Conservation (phyloP, 352 stramenopile genomes). For the Globisporangium acanthophoron region DNA sequence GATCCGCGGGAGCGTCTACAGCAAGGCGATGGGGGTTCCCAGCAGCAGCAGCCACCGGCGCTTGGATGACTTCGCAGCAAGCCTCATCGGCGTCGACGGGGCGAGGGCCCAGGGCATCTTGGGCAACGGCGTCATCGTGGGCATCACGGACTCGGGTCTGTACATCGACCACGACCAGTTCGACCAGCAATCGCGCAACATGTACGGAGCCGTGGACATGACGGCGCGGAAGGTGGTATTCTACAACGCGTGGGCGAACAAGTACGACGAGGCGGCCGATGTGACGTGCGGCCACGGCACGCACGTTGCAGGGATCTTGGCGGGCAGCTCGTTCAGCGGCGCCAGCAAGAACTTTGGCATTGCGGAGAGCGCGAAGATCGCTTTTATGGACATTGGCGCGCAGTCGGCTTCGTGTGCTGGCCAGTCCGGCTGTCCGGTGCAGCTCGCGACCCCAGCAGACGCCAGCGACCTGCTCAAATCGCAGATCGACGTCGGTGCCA, state of each 20-base stretch:
- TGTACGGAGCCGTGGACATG: constrained; percentile 36
- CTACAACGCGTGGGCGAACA: constrained; percentile 74
- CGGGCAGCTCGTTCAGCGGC: constrained; percentile 67
- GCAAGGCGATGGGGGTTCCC: constrained; percentile 8
- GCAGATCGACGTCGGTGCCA: constrained; percentile 64
- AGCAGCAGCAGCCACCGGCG: constrained; percentile 18
- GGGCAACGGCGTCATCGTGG: constrained; percentile 66
- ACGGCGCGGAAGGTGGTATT: constrained; percentile 67
- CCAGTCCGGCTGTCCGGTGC: constrained; percentile 41
- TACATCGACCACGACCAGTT: constrained; percentile 85
- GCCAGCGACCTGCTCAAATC: constrained; percentile 53
- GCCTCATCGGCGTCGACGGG: constrained; percentile 58
- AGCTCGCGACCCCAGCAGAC: constrained; percentile 55
- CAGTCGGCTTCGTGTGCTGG: constrained; percentile 46
- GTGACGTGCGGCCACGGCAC: constrained; percentile 84
- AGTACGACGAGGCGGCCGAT: constrained; percentile 54
- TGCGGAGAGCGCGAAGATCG: constrained; percentile 70
- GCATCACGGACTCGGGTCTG: constrained; percentile 77
- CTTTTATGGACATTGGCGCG: constrained; percentile 89
- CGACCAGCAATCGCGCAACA: constrained; percentile 48
- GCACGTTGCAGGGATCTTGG: constrained; percentile 79
- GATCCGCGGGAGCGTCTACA: constrained; percentile 17
- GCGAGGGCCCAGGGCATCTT: constrained; percentile 55
- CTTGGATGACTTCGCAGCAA: constrained; percentile 58
- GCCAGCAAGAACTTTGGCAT: constrained; percentile 58